These are phyloP conservation scores for Neofusicoccum sp. DNA, from an alignment of 2,329 filamentous ascomycete species.

Conservation along the genomic window DNA sequence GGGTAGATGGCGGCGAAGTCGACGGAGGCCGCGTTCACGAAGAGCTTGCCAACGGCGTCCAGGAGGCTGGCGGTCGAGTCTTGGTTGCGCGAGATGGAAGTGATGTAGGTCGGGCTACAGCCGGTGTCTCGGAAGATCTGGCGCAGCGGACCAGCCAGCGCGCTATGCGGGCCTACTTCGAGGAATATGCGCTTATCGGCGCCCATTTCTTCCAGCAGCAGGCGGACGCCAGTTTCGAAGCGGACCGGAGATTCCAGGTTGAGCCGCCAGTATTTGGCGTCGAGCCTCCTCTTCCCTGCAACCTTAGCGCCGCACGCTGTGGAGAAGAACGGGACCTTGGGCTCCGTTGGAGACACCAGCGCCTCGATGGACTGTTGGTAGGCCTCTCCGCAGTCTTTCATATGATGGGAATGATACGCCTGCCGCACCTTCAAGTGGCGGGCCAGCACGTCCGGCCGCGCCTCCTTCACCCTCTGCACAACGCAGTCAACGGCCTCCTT, in stretches of 20 bases:
- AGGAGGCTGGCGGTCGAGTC: slow-evolving; percentile 13
- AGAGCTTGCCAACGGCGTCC: slow-evolving; percentile 11
- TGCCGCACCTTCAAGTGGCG: slow-evolving; percentile 28
- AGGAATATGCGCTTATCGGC: slow-evolving; percentile 24
- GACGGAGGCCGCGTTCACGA: not conserved
- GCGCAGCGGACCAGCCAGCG: slow-evolving; percentile 35
- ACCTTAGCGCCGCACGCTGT: slow-evolving; percentile 18
- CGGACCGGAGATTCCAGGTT: slow-evolving; percentile 22
- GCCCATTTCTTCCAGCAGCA: not conserved
- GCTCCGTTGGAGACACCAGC: not conserved
- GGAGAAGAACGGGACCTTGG: slow-evolving; percentile 19
- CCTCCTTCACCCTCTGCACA: slow-evolving; percentile 11
- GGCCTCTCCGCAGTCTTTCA: slow-evolving; percentile 27
- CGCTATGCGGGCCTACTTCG: slow-evolving; percentile 43
- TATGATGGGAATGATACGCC: slow-evolving; percentile 36
- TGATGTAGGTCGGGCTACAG: no score
- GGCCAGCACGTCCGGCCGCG: slow-evolving; percentile 2
- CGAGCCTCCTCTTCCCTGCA: not conserved
- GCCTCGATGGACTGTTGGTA: slow-evolving; percentile 25
- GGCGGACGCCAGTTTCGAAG: not conserved
- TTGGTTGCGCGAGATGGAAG: slow-evolving; percentile 19
- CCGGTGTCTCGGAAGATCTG: slow-evolving; percentile 28
- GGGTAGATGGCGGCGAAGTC: not conserved
- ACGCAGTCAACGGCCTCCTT: slow-evolving; percentile 19
- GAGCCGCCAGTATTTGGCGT: slow-evolving; percentile 14